A percentile compares a stretch with the other conserved stretches of the same genome.
phyloP scores from a whole-genome alignment of 2,329 filamentous ascomycete genomes.

The Aureobasidium sp. region DNA sequence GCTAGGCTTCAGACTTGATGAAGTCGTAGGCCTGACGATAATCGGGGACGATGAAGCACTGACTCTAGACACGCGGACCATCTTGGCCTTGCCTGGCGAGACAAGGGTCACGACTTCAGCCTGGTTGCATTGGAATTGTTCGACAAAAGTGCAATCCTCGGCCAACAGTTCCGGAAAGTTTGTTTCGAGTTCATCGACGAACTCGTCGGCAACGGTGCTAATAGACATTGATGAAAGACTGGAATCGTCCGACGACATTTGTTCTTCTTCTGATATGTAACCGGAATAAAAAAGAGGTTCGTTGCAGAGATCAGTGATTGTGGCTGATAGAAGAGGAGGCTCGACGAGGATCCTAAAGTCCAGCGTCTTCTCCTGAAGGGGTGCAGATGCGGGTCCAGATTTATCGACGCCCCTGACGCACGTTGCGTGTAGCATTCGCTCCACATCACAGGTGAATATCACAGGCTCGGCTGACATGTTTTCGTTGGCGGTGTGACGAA shows the following conservation, averaged over 20 bases:
- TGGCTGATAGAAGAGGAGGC: constrained; percentile 10
- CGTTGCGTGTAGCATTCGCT: constrained; percentile 6
- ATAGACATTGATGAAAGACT: constrained; percentile 15
- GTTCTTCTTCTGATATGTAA: constrained; percentile 20
- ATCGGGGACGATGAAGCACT: not conserved
- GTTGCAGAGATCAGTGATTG: constrained; percentile 12
- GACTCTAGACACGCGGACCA: constrained; percentile 16
- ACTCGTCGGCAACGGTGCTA: constrained; percentile 7
- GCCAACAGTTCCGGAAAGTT: constrained; percentile 19
- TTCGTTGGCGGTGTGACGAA: constrained; percentile 4
- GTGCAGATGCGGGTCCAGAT: constrained; percentile 7
- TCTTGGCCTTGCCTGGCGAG: constrained; percentile 21
- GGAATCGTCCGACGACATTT: constrained; percentile 16
- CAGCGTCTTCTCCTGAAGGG: constrained; percentile 7
- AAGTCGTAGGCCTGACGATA: not conserved
- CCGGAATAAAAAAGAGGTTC: constrained; percentile 16
- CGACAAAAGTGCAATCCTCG: constrained; percentile 15
- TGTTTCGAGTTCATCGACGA: constrained; percentile 8
- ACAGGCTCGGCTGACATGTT: constrained; percentile 8
- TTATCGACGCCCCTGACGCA: constrained; percentile 1
- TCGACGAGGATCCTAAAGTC: constrained; percentile 8
- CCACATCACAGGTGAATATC: constrained; percentile 2
- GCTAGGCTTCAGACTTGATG: not conserved
- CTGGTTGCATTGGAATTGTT: constrained; percentile 18
- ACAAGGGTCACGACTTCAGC: constrained; percentile 22